Base-by-base conservation (phyloP, 2,329 filamentous ascomycete species). In the Madurella fahalii region DNA sequence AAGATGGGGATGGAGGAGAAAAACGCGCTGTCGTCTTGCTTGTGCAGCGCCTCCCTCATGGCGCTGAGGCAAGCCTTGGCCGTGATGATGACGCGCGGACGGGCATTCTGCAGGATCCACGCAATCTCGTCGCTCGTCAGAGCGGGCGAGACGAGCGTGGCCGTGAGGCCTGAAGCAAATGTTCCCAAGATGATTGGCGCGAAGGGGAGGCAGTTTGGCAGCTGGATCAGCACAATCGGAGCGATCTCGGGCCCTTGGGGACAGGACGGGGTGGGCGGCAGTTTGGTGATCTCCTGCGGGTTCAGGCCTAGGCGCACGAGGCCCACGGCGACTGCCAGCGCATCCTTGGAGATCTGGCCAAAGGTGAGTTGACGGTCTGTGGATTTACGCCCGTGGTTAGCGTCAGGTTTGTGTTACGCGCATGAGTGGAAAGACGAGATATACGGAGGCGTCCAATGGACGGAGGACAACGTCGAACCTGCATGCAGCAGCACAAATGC, bases 1-100 rank as follows among this genome's bases (percentile, higher is more conserved):
- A 86, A 89, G 15, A 82, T 68, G 63, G 86, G 87, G 9, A 89
- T 69, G 4, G 51, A 48, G 2, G 61, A 54, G n/a, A 69, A 72
- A 56, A 65, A 73, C 0, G 56, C 52, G 0, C 48, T 40, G 51
- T 74, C 71, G 1, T 68, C 54, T 44, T 74, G 72, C 7, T 62
- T 52, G 7, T 60, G 54, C 1, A 75, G 44, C 0, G 72, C 73
- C 13, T 66, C 64, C 30, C 64, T 63, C 60, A 74, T 71, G 4
- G 66, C 67, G 1, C 50, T 52, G 25, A 71, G 58, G 49, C 64
- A 67, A 1, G 68, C 48, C 45, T 59, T 62, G n/a, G 69, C 60
- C 0, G 71, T 73, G 56, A 75, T 65, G 57, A 75, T 64, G 40
- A 67, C 70, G 2, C 63, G 64, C 0, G 73, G 73, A 1, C 70